These are phyloP conservation scores for Tolypocladium amazonense DNA, from an alignment of 2,329 filamentous ascomycete genomes.

Conservation along the genomic window DNA sequence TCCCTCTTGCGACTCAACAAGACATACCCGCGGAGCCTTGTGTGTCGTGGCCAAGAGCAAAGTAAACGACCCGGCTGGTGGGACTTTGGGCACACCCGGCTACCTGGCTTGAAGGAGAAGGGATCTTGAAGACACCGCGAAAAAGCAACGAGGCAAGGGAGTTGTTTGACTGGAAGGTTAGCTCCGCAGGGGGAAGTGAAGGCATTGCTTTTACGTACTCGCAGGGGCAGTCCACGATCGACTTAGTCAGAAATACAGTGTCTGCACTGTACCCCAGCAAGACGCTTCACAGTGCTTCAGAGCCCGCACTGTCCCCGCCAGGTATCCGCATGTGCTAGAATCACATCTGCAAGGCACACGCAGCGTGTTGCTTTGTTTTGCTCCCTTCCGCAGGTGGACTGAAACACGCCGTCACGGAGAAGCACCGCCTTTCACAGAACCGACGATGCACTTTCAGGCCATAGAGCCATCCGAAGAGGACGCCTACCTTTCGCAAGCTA, in stretches of 20 bases:
- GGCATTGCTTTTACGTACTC: too few relatives aligned
- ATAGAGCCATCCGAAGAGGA: slow-evolving; percentile 18
- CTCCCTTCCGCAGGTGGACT: not conserved
- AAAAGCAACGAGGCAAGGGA: not conserved
- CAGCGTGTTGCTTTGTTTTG: not conserved
- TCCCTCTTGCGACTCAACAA: too few relatives aligned
- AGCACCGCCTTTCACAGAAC: not conserved
- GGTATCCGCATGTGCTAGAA: not conserved
- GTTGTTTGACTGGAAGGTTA: not conserved
- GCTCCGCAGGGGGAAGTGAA: too few relatives aligned
- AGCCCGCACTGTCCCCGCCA: not conserved
- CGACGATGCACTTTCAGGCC: slow-evolving; percentile 22
- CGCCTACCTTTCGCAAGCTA: slow-evolving; percentile 11
- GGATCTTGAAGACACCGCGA: too few relatives aligned
- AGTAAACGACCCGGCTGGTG: too few relatives aligned
- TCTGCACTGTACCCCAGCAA: not conserved
- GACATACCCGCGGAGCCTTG: too few relatives aligned
- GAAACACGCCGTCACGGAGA: not conserved
- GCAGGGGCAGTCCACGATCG: not conserved
- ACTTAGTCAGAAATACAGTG: not conserved
- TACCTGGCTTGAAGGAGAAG: too few relatives aligned
- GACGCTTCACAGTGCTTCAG: not conserved
- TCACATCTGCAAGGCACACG: not conserved
- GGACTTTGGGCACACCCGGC: too few relatives aligned
- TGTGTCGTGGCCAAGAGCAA: too few relatives aligned